Evolutionary conservation across 306 rosid genomes (phyloP).

Genomic region (Sechiopsis laciniata): DNA sequence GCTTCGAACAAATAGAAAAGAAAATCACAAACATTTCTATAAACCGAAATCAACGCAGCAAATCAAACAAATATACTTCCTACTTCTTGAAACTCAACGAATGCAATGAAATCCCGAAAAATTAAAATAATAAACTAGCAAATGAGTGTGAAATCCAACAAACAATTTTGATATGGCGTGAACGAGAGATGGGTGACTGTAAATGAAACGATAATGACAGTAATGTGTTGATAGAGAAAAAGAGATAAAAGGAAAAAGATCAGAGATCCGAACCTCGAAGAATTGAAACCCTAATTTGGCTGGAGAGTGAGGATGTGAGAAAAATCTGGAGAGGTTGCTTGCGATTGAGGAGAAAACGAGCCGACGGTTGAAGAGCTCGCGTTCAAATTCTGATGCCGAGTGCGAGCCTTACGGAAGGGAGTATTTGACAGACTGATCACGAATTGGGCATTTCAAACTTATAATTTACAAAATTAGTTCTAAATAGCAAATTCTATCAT

Average conservation of each 20-base stretch:
- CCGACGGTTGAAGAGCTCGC: not conserved
- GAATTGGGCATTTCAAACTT: too few relatives aligned
- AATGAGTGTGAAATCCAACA: not conserved
- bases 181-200: not conserved
- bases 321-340: too few relatives aligned
- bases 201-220: not conserved
- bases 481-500: too few relatives aligned
- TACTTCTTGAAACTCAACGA: not conserved
- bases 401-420: too few relatives aligned
- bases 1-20: not conserved
- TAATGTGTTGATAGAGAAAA: not conserved
- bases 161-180: not conserved
- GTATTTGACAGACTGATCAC: too few relatives aligned
- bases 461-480: too few relatives aligned
- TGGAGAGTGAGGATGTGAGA: too few relatives aligned
- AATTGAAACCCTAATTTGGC: not conserved
- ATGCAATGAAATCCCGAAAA: not conserved
- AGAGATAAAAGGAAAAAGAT: not conserved
- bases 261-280: not conserved
- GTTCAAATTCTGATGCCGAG: too few relatives aligned
- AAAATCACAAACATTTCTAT: not conserved
- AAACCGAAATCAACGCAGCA: not conserved
- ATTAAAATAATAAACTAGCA: not conserved
- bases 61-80: not conserved
- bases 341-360: not conserved